These are phyloP conservation scores for Blastomyces parvus DNA, from an alignment of 2,329 filamentous ascomycete genomes.

Conservation along the genomic window DNA sequence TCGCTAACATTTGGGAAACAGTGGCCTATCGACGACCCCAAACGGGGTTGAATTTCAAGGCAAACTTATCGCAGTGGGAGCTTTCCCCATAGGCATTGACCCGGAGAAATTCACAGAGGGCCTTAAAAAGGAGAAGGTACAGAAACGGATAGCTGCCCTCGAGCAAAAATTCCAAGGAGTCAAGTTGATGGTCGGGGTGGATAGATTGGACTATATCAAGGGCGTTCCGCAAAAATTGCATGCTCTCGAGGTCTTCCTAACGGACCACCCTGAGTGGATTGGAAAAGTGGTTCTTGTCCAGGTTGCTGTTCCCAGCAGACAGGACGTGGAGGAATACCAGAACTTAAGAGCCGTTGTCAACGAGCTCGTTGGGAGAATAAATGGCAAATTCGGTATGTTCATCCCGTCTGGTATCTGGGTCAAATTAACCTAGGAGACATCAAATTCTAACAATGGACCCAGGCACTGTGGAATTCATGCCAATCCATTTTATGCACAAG, in stretches of 20 bases:
- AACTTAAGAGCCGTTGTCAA: constrained; percentile 93
- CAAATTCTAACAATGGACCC: constrained; percentile 13
- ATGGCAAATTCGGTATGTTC: constrained; percentile 69
- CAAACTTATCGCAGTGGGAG: constrained; percentile 81
- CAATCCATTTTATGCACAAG: constrained; percentile 97
- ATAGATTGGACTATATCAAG: constrained; percentile 97
- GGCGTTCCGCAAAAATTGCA: constrained; percentile 96
- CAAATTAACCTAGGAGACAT: not conserved
- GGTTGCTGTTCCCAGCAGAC: constrained; percentile 85
- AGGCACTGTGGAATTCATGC: constrained; percentile 95
- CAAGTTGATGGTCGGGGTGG: constrained; percentile 93
- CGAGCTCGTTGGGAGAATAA: constrained; percentile 92
- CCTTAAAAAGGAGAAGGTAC: constrained; percentile 72
- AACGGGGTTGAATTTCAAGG: constrained; percentile 88
- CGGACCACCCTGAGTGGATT: constrained; percentile 95
- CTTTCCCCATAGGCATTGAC: constrained; percentile 96
- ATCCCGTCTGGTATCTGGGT: no score
- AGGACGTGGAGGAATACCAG: constrained; percentile 97
- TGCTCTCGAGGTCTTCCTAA: constrained; percentile 90
- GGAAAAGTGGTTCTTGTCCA: constrained; percentile 95
- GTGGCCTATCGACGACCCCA: constrained; percentile 59
- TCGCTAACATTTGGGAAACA: constrained; percentile 15
- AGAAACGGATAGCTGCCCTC: constrained; percentile 74
- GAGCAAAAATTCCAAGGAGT: constrained; percentile 89
- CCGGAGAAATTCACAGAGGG: constrained; percentile 92